Conservation (phyloP, 2,329 filamentous ascomycete species). For the Pseudogymnoascus sp. region DNA sequence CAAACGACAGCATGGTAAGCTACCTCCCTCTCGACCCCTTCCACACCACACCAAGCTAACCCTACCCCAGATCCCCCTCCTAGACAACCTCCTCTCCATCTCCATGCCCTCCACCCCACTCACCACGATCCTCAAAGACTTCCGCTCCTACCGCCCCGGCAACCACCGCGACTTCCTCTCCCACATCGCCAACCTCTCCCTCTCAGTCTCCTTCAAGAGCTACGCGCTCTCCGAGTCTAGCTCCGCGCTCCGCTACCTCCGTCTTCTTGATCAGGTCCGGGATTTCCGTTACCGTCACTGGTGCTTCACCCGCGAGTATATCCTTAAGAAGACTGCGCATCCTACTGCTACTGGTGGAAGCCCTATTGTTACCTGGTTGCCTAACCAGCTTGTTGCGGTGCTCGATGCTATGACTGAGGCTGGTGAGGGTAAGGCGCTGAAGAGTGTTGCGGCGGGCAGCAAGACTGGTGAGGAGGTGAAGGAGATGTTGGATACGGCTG, state of each 20-base stretch:
- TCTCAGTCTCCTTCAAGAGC: slow-evolving; percentile 44
- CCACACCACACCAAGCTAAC: neutral
- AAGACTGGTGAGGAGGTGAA: slow-evolving; percentile 17
- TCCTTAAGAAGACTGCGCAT: slow-evolving; percentile 67
- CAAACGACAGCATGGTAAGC: slow-evolving; percentile 79
- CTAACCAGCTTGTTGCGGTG: slow-evolving; percentile 70
- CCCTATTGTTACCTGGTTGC: slow-evolving; percentile 77
- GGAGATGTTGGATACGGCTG: slow-evolving; percentile 59
- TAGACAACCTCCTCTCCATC: slow-evolving; percentile 80
- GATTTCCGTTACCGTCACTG: slow-evolving; percentile 80
- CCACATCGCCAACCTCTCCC: slow-evolving; percentile 49
- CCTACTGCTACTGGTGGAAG: slow-evolving; percentile 73
- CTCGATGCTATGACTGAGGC: slow-evolving; percentile 60
- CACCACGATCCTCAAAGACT: slow-evolving; percentile 80
- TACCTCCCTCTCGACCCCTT: neutral
- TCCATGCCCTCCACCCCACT: slow-evolving; percentile 83
- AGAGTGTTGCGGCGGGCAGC: slow-evolving; percentile 29
- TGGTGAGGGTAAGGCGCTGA: slow-evolving; percentile 29
- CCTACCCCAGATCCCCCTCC: slow-evolving; percentile 58
- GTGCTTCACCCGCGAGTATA: slow-evolving; percentile 80
- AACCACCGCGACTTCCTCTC: slow-evolving; percentile 81
- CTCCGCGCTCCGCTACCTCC: slow-evolving; percentile 55
- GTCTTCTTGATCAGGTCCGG: slow-evolving; percentile 63
- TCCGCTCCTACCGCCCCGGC: slow-evolving; percentile 78
- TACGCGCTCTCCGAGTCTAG: slow-evolving; percentile 48